Evolutionary conservation across 2,329 filamentous ascomycete genomes (phyloP).

Genomic region (Penicillium sp.): DNA sequence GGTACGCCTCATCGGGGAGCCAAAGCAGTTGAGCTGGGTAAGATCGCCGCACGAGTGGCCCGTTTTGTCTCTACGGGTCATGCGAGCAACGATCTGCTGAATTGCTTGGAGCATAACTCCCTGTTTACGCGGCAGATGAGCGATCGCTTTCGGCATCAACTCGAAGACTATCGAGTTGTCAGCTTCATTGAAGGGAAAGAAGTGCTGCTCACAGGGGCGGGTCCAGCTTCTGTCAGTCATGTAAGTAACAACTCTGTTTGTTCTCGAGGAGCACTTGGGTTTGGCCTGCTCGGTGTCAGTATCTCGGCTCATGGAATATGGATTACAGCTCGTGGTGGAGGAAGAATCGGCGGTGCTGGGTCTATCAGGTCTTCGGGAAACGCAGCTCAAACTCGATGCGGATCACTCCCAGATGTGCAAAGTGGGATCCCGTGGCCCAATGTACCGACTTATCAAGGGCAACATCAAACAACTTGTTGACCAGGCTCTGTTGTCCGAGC

Average conservation of each 20-base stretch:
- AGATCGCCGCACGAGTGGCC: constrained; percentile 30
- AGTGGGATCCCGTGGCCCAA: constrained; percentile 22
- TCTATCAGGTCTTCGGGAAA: constrained; percentile 29
- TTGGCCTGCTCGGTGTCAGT: not conserved
- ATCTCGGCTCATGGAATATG: not conserved
- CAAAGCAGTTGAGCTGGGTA: constrained; percentile 28
- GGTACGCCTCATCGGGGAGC: constrained; percentile 32
- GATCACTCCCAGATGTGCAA: constrained; percentile 35
- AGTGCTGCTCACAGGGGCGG: constrained; percentile 23
- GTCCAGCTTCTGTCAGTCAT: constrained; percentile 28
- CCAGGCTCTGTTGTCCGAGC: constrained; percentile 25
- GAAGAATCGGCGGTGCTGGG: constrained; percentile 33
- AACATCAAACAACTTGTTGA: constrained; percentile 31
- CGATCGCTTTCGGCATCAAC: constrained; percentile 28
- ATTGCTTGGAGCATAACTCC: constrained; percentile 27
- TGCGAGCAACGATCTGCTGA: constrained; percentile 26
- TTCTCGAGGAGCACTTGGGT: too few relatives aligned
- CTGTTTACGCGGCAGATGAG: constrained; percentile 29
- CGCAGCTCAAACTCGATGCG: constrained; percentile 31
- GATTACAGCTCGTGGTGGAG: constrained; percentile 29
- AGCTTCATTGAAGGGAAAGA: constrained; percentile 33
- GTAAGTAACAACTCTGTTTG: constrained; percentile 11
- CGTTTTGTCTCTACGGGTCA: constrained; percentile 28
- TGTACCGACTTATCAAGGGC: constrained; percentile 29
- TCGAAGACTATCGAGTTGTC: constrained; percentile 30